Conservation (phyloP, 202 grass and related monocot genomes). For the Thinopyrum obtusiflorum region DNA sequence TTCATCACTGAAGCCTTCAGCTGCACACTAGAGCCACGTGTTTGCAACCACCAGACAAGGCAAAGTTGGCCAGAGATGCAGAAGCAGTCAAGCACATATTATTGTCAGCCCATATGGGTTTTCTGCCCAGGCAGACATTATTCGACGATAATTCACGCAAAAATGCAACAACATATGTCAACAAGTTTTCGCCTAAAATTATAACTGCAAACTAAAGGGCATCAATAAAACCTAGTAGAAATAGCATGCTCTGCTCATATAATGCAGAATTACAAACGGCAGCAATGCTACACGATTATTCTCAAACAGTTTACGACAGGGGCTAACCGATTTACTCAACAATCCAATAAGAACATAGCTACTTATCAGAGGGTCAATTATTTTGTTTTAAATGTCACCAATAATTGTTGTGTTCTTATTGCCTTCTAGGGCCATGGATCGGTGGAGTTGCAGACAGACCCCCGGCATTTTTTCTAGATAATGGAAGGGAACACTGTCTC, state of each 20-base stretch:
- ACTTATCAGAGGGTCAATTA: conserved; percentile 14
- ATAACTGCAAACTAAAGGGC: background rate
- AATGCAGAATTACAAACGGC: background rate
- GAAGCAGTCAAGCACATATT: background rate
- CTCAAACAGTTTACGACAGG: background rate
- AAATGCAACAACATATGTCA: background rate
- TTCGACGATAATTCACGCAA: background rate
- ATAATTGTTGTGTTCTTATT: conserved; percentile 10
- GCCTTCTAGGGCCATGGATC: background rate
- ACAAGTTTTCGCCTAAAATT: background rate
- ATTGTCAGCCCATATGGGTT: background rate
- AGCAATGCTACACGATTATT: background rate
- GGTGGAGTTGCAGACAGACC: background rate
- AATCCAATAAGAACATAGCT: background rate
- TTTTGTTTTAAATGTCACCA: conserved; percentile 30
- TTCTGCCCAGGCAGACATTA: background rate
- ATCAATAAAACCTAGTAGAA: background rate
- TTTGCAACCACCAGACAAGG: conserved; percentile 14
- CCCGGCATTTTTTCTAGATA: background rate
- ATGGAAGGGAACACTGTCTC: background rate
- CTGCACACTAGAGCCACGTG: conserved; percentile 33
- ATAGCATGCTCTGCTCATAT: background rate
- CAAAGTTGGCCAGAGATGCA: conserved; percentile 26
- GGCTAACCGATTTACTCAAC: conserved; percentile 1
- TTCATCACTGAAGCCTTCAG: conserved; percentile 6